Evolutionary conservation across 140 eudicot species (phyloP).

Genomic region (Erigeron philadelphicus): DNA sequence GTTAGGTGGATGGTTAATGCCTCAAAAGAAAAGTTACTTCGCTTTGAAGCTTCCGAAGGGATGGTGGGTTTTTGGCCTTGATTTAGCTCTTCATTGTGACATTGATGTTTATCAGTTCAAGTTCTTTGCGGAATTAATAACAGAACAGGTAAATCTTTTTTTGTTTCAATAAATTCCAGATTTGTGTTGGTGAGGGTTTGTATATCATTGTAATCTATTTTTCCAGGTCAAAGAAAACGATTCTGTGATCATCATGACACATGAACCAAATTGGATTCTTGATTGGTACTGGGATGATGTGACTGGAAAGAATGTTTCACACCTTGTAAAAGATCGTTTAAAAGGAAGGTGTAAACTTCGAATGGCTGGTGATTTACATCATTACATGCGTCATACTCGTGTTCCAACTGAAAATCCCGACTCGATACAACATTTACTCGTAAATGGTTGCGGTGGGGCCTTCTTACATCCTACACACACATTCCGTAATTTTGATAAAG

Average conservation of each 20-base stretch:
- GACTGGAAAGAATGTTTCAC: slow-evolving; percentile 78
- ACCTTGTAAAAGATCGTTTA: slow-evolving; percentile 71
- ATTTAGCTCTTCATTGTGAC: slow-evolving; percentile 90
- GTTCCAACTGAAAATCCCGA: slow-evolving; percentile 69
- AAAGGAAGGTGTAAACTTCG: slow-evolving; percentile 90
- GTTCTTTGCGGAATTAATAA: slow-evolving; percentile 75
- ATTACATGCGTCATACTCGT: slow-evolving; percentile 92
- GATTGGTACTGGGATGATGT: slow-evolving; percentile 95
- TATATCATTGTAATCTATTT: not conserved
- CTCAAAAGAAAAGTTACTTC: slow-evolving; percentile 92
- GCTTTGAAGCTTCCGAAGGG: slow-evolving; percentile 87
- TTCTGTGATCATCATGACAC: slow-evolving; percentile 94
- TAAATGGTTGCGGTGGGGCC: slow-evolving; percentile 99
- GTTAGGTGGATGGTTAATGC: slow-evolving; percentile 99
- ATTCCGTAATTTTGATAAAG: slow-evolving; percentile 59
- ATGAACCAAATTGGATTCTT: slow-evolving; percentile 92
- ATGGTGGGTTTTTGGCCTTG: slow-evolving; percentile 99
- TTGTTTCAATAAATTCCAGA: not conserved
- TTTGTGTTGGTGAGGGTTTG: not conserved
- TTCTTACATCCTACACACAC: slow-evolving; percentile 98
- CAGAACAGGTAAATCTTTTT: slow-evolving; percentile 54
- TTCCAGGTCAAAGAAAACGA: slow-evolving; percentile 78
- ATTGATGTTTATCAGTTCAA: slow-evolving; percentile 93
- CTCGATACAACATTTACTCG: slow-evolving; percentile 82
- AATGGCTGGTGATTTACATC: slow-evolving; percentile 93